Conservation (phyloP, 495 filamentous ascomycete genomes). For the Mycothermus thermophilus region DNA sequence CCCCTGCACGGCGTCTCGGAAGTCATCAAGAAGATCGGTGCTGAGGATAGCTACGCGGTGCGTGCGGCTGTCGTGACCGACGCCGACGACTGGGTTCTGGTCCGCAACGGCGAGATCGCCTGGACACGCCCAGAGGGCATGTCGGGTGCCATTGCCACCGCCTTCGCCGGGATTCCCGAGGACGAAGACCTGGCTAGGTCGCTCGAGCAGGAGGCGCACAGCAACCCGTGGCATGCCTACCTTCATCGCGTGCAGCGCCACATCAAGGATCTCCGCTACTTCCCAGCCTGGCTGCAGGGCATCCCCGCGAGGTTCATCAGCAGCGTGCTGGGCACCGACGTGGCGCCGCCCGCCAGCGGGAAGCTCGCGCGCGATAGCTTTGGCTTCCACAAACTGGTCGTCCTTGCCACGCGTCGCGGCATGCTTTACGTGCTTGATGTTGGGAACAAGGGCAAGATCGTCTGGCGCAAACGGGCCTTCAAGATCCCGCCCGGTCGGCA, state of each 20-base stretch:
- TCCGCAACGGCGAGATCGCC: constrained; percentile 63
- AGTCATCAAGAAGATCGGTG: constrained; percentile 47
- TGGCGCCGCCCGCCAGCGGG: constrained; percentile 32
- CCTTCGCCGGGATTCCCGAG: constrained; percentile 61
- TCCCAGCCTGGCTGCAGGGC: constrained; percentile 58
- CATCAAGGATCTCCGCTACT: constrained; percentile 56
- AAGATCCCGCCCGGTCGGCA: constrained; percentile 36
- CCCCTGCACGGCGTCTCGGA: constrained; percentile 65
- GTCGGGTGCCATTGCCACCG: constrained; percentile 57
- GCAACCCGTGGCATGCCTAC: constrained; percentile 65
- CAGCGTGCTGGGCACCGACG: constrained; percentile 49
- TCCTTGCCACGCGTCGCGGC: constrained; percentile 70
- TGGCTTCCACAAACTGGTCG: constrained; percentile 68
- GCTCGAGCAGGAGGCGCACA: constrained; percentile 74
- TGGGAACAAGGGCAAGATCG: constrained; percentile 57
- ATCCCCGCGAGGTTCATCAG: constrained; percentile 53
- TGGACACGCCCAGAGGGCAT: constrained; percentile 80
- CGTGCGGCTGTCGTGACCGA: constrained; percentile 57
- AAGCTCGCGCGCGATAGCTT: constrained; percentile 58
- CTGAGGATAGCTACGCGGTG: constrained; percentile 53
- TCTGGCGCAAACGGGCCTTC: constrained; percentile 55
- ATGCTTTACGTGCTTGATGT: constrained; percentile 66
- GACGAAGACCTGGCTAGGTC: constrained; percentile 62
- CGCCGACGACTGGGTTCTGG: constrained; percentile 65
- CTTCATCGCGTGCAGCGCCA: constrained; percentile 79